Evolutionary conservation across 306 rosid species (phyloP).

Genomic region (Spatholobus suberectus): DNA sequence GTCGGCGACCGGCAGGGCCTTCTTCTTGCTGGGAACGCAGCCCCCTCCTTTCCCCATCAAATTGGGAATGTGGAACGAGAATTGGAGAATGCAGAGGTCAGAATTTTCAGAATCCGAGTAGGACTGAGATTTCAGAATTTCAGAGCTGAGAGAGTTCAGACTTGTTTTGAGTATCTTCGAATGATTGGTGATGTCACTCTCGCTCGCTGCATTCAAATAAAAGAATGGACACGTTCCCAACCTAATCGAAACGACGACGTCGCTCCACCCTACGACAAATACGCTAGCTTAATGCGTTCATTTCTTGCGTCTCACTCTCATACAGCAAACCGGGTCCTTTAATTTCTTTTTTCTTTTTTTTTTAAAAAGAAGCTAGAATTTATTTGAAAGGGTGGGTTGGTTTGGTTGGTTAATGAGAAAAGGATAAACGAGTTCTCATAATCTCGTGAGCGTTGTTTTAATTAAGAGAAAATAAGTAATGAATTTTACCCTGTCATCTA

Average conservation of each 20-base stretch:
- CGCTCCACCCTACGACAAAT: neutral
- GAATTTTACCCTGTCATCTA: too few species aligned
- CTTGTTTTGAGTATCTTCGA: slow-evolving; percentile 35
- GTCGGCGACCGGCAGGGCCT: slow-evolving; percentile 41
- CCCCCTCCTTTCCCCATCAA: slow-evolving; percentile 95
- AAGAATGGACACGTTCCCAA: neutral
- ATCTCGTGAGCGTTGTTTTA: too few species aligned
- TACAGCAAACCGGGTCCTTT: neutral
- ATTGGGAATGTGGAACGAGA: slow-evolving; percentile 22
- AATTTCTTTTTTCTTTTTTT: too few species aligned
- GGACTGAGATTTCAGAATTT: slow-evolving; percentile 21
- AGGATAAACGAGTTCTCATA: neutral
- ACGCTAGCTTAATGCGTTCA: neutral
- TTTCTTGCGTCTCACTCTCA: slow-evolving; percentile 2
- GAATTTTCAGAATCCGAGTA: slow-evolving; percentile 27
- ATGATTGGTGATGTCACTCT: slow-evolving; percentile 40
- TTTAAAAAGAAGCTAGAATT: too few species aligned
- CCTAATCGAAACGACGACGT: slow-evolving; percentile 40
- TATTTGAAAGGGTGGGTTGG: neutral
- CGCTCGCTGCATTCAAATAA: neutral
- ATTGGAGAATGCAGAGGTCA: neutral
- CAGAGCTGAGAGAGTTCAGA: slow-evolving; percentile 14
- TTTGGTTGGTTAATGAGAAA: neutral
- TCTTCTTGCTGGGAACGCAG: slow-evolving; percentile 94
- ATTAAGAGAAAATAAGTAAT: too few species aligned